Base-by-base conservation (phyloP, 2,329 filamentous ascomycete species). In the Periconia sp. region DNA sequence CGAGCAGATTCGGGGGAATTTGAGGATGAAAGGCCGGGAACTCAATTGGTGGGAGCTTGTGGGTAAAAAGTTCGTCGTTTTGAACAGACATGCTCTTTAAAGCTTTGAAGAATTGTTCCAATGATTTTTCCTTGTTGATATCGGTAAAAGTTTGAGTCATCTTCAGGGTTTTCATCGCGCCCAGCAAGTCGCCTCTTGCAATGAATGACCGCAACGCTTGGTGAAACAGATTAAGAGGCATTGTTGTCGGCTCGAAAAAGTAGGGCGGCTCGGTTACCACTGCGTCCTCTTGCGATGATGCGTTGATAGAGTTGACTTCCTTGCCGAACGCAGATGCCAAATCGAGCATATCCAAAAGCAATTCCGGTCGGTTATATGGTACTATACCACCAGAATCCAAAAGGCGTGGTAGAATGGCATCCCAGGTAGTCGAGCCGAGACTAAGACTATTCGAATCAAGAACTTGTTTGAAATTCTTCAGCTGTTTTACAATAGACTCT, bases 381-480 rank as follows among this genome's bases (percentile, higher is more conserved):
- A 76, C 64, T 15, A 83, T 62, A 18, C 73, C 75, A 35, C 77
- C 77, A 1, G 79, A 78, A 52, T 85, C 81, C 3, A 74, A 46
- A 20, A 84, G 67, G 30, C 83, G 80, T n/a, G 79, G 68, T 33
- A 82, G 66, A 48, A 79, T 63, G 14, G 76, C 71, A 57, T 77
- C 73, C 80, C 75, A 78, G 15, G 74, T 71, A n/a, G 70, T 66
- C 35, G 68, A 69, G 33, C 74, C 76, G 15, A 79, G 61, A 48
- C 73, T 74, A 31, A 78, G 57, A 18, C 70, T 66, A 43, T 72
- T 71, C 17, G 59, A 53, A 27, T 70, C 63, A 15, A 79, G 63
- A 33, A 80, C 68, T 10, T 42, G 37, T 55, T 76, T 75, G 40
- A 78, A 59, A 2, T 55, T 56, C 68, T 65, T 61, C 53, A 79